These are phyloP conservation scores for Globisporangium sylvaticum DNA, from an alignment of 352 stramenopile genomes.

Conservation along the genomic window DNA sequence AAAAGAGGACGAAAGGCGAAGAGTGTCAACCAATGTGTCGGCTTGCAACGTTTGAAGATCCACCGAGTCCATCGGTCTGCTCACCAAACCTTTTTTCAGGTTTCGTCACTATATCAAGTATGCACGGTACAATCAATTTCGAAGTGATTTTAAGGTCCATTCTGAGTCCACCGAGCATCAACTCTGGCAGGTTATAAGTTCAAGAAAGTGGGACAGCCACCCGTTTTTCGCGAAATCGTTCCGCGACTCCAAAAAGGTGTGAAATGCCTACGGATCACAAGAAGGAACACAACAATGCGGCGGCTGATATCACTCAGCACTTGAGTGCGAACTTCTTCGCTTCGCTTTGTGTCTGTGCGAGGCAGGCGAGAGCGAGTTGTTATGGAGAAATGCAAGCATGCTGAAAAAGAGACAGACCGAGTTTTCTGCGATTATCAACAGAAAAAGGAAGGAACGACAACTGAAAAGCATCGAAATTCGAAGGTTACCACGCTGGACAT, in stretches of 20 bases:
- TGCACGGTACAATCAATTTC: background rate
- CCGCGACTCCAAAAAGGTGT: background rate
- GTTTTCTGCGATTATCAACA: no score
- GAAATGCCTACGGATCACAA: no score
- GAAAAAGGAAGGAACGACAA: background rate
- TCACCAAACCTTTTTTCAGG: background rate
- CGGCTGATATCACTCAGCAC: no score
- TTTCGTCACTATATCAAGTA: background rate
- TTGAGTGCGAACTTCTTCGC: no score
- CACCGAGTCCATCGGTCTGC: no score
- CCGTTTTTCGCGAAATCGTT: background rate
- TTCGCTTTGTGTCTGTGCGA: no score
- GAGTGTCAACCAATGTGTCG: background rate
- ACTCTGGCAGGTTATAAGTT: background rate
- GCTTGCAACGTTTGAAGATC: background rate
- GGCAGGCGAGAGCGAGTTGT: no score
- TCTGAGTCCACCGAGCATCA: background rate
- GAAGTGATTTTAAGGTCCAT: no score
- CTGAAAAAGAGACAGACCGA: no score
- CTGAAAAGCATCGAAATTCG: background rate
- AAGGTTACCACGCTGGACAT: background rate
- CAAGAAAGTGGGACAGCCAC: background rate
- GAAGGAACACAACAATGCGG: no score
- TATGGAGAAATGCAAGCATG: no score
- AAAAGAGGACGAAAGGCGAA: background rate